phyloP scores from a whole-genome alignment of 352 stramenopile species.

The Thalassiosira mediterranea region DNA sequence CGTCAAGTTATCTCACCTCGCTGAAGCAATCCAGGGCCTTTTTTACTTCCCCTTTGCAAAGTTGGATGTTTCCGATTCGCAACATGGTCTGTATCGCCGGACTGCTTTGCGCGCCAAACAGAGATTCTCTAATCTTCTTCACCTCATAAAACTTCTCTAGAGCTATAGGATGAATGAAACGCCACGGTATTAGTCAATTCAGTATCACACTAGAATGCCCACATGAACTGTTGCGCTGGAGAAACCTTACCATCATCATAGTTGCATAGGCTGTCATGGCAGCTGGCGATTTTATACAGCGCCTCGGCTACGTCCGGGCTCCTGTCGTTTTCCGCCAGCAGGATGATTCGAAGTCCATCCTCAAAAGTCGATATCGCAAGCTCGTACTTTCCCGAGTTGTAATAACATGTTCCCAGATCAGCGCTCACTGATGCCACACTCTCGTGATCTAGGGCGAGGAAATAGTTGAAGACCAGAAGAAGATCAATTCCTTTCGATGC shows the following conservation, averaged over 20 bases:
- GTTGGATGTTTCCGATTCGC: constrained; percentile 59
- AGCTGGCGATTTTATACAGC: constrained; percentile 71
- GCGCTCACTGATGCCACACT: constrained; percentile 37
- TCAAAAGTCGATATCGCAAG: constrained; percentile 50
- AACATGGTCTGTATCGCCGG: constrained; percentile 58
- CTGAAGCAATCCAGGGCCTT: constrained; percentile 55
- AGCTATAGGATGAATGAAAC: too few relatives aligned
- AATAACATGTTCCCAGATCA: constrained; percentile 57
- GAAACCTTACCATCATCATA: constrained; percentile 51
- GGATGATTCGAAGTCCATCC: constrained; percentile 50
- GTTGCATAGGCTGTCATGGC: constrained; percentile 61
- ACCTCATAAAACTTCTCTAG: constrained; percentile 57
- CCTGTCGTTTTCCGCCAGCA: constrained; percentile 6
- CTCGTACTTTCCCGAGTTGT: constrained; percentile 66
- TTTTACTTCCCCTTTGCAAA: constrained; percentile 53
- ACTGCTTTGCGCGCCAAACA: constrained; percentile 42
- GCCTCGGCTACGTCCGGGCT: constrained; percentile 49
- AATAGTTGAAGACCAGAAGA: constrained; percentile 6
- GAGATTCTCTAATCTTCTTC: constrained; percentile 49
- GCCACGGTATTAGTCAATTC: too few relatives aligned
- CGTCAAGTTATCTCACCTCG: too few relatives aligned
- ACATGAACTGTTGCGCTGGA: too few relatives aligned
- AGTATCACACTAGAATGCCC: too few relatives aligned
- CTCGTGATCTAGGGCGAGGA: constrained; percentile 41
- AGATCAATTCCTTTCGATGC: neutral